Evolutionary conservation across 768 basidiomycete species (phyloP).

Genomic region (Cyathus striatus): DNA sequence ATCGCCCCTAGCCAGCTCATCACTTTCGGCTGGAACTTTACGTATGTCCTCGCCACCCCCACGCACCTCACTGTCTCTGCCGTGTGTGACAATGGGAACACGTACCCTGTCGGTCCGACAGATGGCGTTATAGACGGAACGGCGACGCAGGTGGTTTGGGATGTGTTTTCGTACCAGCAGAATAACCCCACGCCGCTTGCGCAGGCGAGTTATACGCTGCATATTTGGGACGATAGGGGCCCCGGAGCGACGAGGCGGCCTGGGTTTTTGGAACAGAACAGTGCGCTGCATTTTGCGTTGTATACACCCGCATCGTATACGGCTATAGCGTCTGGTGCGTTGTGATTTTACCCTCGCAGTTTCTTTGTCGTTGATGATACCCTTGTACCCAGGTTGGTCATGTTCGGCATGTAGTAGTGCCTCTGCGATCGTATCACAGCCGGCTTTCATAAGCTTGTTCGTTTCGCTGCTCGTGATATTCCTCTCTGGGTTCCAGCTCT

Average conservation of each 20-base stretch:
- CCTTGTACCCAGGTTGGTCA: slow-evolving; percentile 41
- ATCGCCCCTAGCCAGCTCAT: slow-evolving; percentile 68
- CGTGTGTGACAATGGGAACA: slow-evolving; percentile 81
- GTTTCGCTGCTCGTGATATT: slow-evolving; percentile 59
- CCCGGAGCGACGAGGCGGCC: slow-evolving; percentile 49
- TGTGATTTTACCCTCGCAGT: background rate
- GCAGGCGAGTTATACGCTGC: slow-evolving; percentile 70
- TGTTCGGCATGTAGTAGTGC: slow-evolving; percentile 46
- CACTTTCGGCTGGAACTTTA: slow-evolving; percentile 92
- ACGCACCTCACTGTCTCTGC: slow-evolving; percentile 77
- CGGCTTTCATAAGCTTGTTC: slow-evolving; percentile 48
- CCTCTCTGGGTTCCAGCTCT: slow-evolving; percentile 57
- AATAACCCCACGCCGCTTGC: slow-evolving; percentile 61
- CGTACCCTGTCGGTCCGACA: slow-evolving; percentile 82
- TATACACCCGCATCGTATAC: slow-evolving; percentile 78
- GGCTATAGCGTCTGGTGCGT: slow-evolving; percentile 47
- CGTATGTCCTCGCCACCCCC: slow-evolving; percentile 65
- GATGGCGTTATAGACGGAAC: slow-evolving; percentile 68
- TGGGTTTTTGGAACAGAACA: slow-evolving; percentile 68
- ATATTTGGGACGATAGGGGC: slow-evolving; percentile 81
- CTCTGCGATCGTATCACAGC: slow-evolving; percentile 36
- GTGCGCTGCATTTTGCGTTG: slow-evolving; percentile 72
- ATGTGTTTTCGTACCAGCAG: slow-evolving; percentile 70
- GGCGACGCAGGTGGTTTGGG: slow-evolving; percentile 75
- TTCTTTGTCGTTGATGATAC: background rate